These are phyloP conservation scores for Pyricularia pennisetigena DNA, from an alignment of 2,329 filamentous ascomycete genomes.

Conservation along the genomic window DNA sequence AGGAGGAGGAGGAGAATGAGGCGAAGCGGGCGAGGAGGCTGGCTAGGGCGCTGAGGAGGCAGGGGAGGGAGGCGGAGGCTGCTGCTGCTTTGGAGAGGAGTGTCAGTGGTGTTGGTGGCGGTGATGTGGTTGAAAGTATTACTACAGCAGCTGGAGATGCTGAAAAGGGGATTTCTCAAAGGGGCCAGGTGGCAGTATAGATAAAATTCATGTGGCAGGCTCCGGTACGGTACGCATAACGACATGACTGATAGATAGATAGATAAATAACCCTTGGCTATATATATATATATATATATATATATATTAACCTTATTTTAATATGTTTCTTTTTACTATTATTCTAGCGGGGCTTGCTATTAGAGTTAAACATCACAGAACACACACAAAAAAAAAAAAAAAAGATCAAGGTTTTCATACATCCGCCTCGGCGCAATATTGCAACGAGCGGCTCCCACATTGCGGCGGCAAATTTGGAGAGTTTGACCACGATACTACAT, in stretches of 20 bases:
- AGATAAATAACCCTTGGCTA: no score
- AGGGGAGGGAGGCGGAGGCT: not conserved
- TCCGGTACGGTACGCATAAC: no score
- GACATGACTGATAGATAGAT: no score
- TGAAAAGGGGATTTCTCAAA: not conserved
- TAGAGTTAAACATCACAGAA: not conserved
- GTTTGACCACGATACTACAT: not conserved
- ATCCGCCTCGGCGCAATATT: not conserved
- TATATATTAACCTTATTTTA: no score
- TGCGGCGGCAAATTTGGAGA: no score
- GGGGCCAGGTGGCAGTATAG: not conserved
- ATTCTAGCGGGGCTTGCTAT: no score
- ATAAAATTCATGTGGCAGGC: not conserved
- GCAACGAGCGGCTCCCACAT: not conserved
- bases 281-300: no score
- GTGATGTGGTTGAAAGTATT: no score
- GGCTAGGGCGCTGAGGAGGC: not conserved
- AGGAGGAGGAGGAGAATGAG: conserved; percentile 26
- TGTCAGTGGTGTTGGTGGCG: not conserved
- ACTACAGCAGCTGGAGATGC: not conserved
- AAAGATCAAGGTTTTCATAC: not conserved
- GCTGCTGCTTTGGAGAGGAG: not conserved
- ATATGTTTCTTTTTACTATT: no score
- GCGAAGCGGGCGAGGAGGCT: conserved; percentile 4
- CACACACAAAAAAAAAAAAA: not conserved